Base-by-base conservation (phyloP, 805 yeast species). In the Brettanomyces bruxellensis region DNA sequence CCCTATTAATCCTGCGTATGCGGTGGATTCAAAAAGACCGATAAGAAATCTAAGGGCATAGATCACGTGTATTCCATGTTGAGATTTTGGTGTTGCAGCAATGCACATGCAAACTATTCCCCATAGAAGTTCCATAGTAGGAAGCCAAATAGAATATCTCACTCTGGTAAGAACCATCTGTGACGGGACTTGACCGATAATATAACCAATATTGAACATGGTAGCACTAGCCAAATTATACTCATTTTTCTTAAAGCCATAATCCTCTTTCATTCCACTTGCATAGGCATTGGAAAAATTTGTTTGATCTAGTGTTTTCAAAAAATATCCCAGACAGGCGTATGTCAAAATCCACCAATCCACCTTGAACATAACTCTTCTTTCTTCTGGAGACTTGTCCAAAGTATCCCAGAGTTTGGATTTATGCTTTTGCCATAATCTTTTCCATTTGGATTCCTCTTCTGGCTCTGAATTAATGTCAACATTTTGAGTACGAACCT, bases 241-340 rank as follows among this genome's bases (percentile, higher is more conserved):
- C 47, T 76, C 73, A 48, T 68, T 70, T 8, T 81, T 81, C 46
- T 69, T 56, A 76, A 83, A 71, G 4, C 68, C 67, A 36, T 79
- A 63, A 44, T 69, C 77, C 51, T 76, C 80, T 49, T 72, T 62
- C 77, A 83, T 70, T 23, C 86, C 84, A 14, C 81, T 73, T 38
- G 78, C 81, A 54, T 81, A 83, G 1, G 88, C 88, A 55, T 81
- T 79, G 49, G 72, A 73, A 47, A 78, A 65, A 59, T 82, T 83
- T 40, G 76, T 70, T 49, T 73, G 73, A 59, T 83, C 89, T 18
- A 41, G 24, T 13, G 18, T 18, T 22, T 41, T 41, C 25, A 37
- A 3, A 38, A 40, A 41, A 14, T n/a, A 18, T 14, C 38, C 14
- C 23, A 32, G n/a, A 38, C 30, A 11, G 11, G 32, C 25, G 13